phyloP scores from a whole-genome alignment of 176 grass and related monocot species.

The Carex scoparia region DNA sequence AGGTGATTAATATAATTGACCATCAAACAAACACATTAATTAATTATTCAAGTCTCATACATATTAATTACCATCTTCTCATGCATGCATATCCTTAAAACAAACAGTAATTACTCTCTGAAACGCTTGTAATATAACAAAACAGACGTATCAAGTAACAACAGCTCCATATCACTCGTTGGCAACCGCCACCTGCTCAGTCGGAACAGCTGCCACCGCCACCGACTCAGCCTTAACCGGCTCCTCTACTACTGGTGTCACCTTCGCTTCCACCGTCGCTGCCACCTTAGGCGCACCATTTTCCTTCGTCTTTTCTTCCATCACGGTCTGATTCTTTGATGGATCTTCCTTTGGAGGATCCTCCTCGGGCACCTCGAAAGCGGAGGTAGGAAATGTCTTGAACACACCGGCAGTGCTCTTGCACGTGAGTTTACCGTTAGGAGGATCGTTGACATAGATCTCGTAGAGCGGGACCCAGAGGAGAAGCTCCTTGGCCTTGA shows the following conservation, averaged over 20 bases:
- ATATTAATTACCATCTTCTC: background rate
- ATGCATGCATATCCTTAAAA: background rate
- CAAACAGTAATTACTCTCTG: background rate
- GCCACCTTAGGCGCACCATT: background rate
- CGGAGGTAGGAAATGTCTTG: constrained; percentile 65
- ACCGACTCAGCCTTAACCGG: background rate
- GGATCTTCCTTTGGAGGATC: constrained; percentile 24
- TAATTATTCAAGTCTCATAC: background rate
- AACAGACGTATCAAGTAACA: background rate
- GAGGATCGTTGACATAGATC: constrained; percentile 51
- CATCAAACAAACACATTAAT: background rate
- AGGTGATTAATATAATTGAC: background rate
- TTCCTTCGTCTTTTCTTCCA: constrained; percentile 12
- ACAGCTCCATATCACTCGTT: constrained; percentile 9
- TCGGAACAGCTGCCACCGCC: background rate
- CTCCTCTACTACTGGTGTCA: background rate
- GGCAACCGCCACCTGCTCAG: background rate
- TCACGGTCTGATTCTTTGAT: background rate
- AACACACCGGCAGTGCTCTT: constrained; percentile 56
- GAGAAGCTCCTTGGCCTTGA: constrained; percentile 96
- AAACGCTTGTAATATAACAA: background rate
- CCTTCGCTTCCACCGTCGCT: background rate
- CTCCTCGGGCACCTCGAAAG: constrained; percentile 61
- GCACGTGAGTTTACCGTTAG: constrained; percentile 57
- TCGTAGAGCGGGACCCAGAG: constrained; percentile 79